Evolutionary conservation across 2,329 filamentous ascomycete species (phyloP).

Genomic region (Colletotrichum liriopes): DNA sequence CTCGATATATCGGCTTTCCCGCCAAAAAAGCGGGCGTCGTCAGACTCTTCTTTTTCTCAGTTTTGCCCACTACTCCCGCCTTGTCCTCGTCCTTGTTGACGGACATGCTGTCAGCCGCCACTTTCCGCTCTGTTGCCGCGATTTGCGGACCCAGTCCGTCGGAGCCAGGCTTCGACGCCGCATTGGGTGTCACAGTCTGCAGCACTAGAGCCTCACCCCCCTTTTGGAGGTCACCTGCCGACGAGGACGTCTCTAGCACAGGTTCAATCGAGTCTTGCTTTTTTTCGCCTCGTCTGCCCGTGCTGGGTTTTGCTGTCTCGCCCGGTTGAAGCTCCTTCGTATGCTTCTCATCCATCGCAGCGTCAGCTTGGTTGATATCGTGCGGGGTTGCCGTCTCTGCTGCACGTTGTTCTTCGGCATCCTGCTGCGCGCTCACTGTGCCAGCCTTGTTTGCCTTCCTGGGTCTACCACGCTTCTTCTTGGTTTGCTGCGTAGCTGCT

Average conservation of each 20-base stretch:
- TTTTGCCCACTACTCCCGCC: slow-evolving; percentile 34
- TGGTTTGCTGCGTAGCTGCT: slow-evolving; percentile 30
- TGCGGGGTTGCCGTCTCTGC: not conserved
- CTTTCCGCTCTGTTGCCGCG: slow-evolving; percentile 16
- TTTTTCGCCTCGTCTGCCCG: slow-evolving; percentile 4
- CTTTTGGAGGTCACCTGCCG: not conserved
- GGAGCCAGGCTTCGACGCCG: slow-evolving; percentile 10
- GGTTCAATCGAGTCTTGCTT: not conserved
- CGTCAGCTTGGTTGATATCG: not conserved
- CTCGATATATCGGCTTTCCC: slow-evolving; percentile 62
- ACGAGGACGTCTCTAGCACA: not conserved
- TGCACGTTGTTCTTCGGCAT: slow-evolving; percentile 11
- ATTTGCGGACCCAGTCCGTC: slow-evolving; percentile 18
- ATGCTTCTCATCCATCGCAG: not conserved
- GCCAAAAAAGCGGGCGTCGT: slow-evolving; percentile 39
- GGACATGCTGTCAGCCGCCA: not conserved
- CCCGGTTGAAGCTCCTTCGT: not conserved
- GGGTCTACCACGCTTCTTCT: slow-evolving; percentile 56
- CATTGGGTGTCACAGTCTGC: slow-evolving; percentile 31
- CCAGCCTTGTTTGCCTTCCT: slow-evolving; percentile 53
- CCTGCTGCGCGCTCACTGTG: slow-evolving; percentile 32
- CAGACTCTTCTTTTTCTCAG: slow-evolving; percentile 39
- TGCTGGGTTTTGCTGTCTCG: slow-evolving; percentile 2
- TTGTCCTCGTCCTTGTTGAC: slow-evolving; percentile 30
- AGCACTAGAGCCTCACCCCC: slow-evolving; percentile 15